Base-by-base conservation (phyloP, 1,139 yeast species). In the Pichia cactophila region DNA sequence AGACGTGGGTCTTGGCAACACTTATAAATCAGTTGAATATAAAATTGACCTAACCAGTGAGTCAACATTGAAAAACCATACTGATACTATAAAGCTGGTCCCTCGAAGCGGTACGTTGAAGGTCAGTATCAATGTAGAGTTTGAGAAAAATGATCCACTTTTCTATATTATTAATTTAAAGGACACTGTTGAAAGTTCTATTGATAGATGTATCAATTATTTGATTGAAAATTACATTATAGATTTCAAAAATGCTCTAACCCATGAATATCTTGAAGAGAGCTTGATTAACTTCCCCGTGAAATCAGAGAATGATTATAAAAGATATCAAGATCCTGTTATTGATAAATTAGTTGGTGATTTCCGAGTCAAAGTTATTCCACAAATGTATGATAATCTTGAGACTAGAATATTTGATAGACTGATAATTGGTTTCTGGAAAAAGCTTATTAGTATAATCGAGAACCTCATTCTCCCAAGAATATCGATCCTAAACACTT, bases 21-120 rank as follows among this genome's bases (percentile, higher is more conserved):
- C 52, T 5, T 62, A 62, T 49, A 57, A 56, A 47, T 44, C 58
- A 12, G 29, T 62, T 8, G 50, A 46, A 14, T 59, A 62, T 42
- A 53, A 50, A 37, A 42, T 63, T 2, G 51, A 55, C 35, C 31
- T 59, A 26, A 51, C 46, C 11, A 49, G 50, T 28, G 53, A 50
- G 40, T 45, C 38, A 26, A 51, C 54, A n/a, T 69, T 77, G 1
- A 54, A 59, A 33, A 46, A 54, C 12, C 60, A 59, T 38, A 45
- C 31, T 33, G 60, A 56, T 45, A 59, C 53, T 45, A 45, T 60
- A 16, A 48, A 56, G 26, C 41, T 62, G 29, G 48, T 54, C 38
- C 67, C 66, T 0, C 60, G 55, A 31, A 57, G 65, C 26, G 66
- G 66, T 1, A 53, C 52, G n/a, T 47, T 63, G 39, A 55, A 56